A percentile compares a stretch with the other conserved stretches of the same genome.
phyloP scores from a whole-genome alignment of 2,329 filamentous ascomycete genomes.

The Lomentospora prolificans region DNA sequence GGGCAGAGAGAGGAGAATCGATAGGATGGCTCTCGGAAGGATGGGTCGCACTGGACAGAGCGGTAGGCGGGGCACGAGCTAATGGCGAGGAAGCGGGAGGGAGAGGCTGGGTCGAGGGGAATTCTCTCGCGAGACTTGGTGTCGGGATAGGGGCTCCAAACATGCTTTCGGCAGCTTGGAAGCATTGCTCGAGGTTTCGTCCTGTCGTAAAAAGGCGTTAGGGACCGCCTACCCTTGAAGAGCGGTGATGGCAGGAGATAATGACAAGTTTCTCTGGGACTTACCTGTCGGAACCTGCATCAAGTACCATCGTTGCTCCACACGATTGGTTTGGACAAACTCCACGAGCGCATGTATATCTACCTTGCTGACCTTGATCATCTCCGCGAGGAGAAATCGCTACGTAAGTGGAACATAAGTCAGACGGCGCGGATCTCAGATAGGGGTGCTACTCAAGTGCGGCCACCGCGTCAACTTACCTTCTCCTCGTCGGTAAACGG shows the following conservation, averaged over 20 bases:
- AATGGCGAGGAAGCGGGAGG: no score
- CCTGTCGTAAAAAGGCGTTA: slow-evolving; percentile 21
- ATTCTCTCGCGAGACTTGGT: slow-evolving; percentile 25
- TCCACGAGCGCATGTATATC: slow-evolving; percentile 34
- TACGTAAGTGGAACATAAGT: slow-evolving; percentile 17
- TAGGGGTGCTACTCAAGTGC: no score
- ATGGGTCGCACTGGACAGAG: neutral
- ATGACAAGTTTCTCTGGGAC: neutral
- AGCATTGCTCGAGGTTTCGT: slow-evolving; percentile 36
- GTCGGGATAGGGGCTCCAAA: slow-evolving; percentile 22
- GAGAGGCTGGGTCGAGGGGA: slow-evolving; percentile 12
- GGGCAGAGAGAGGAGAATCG: neutral
- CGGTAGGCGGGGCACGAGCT: neutral
- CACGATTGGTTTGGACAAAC: slow-evolving; percentile 33
- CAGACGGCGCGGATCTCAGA: slow-evolving; percentile 9
- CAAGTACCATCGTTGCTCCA: slow-evolving; percentile 34
- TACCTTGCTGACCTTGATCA: slow-evolving; percentile 45
- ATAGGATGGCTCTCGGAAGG: neutral
- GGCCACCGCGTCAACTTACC: no score
- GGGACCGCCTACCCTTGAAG: neutral
- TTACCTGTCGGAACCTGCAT: slow-evolving; percentile 39
- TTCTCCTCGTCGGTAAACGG: slow-evolving; percentile 41
- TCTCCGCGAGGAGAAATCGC: slow-evolving; percentile 48
- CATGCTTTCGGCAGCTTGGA: slow-evolving; percentile 29
- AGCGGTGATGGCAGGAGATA: neutral